Conservation (phyloP, 768 basidiomycete species). For the Lactifluus volemus region DNA sequence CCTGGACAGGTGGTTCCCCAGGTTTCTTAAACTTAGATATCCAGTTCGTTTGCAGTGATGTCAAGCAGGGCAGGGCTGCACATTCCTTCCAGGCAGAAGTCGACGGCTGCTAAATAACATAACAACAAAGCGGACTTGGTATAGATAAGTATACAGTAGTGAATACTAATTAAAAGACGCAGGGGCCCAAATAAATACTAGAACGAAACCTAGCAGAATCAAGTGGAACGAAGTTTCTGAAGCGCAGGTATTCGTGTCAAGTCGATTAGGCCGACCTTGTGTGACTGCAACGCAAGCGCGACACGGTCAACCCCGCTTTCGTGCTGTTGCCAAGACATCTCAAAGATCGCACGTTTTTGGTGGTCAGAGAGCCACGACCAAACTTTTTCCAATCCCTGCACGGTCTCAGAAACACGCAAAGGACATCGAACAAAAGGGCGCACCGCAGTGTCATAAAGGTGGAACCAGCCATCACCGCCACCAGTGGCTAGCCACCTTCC, state of each 20-base stretch:
- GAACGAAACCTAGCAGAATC: not conserved
- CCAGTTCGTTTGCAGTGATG: not conserved
- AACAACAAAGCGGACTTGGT: not conserved
- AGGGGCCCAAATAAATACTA: not conserved
- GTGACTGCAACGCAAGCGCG: conserved; percentile 61
- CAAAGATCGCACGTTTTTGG: conserved; percentile 18
- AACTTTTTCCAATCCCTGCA: conserved; percentile 14
- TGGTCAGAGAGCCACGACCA: conserved; percentile 19
- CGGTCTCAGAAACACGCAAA: not conserved
- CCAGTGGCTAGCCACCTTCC: conserved; percentile 69
- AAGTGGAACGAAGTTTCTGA: conserved; percentile 2
- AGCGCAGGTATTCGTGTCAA: conserved; percentile 37
- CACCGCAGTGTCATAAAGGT: conserved; percentile 64
- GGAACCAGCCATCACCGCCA: conserved; percentile 68
- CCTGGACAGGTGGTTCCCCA: not conserved
- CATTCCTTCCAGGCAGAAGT: not conserved
- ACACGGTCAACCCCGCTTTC: conserved; percentile 42
- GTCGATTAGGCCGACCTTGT: conserved; percentile 61
- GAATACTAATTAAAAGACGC: not conserved
- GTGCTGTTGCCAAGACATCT: conserved; percentile 20
- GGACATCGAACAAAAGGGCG: conserved; percentile 17
- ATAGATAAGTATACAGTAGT: not conserved
- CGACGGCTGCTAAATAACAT: not conserved
- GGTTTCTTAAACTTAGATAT: not conserved
- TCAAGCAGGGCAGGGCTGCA: not conserved